These are phyloP conservation scores for Mycena filopes DNA, from an alignment of 768 basidiomycete genomes.

Conservation along the genomic window DNA sequence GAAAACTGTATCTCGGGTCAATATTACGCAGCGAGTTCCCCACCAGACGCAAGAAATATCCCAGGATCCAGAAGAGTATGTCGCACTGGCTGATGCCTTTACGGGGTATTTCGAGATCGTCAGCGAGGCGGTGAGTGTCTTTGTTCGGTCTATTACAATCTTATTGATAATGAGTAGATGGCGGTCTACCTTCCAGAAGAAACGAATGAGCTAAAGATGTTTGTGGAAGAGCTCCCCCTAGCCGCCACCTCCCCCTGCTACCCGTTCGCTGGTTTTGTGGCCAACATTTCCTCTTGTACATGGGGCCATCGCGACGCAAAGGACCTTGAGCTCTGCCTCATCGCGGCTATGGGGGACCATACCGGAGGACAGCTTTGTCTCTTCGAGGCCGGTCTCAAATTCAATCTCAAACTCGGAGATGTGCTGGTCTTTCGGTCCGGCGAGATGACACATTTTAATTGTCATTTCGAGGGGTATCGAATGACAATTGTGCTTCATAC, in stretches of 20 bases:
- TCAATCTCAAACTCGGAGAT: slow-evolving; percentile 32
- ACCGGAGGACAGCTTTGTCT: slow-evolving; percentile 34
- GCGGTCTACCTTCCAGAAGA: neutral
- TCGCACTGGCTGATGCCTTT: neutral
- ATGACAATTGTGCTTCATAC: slow-evolving; percentile 37
- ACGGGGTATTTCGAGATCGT: neutral
- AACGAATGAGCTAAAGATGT: slow-evolving; percentile 4
- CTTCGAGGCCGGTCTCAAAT: slow-evolving; percentile 32
- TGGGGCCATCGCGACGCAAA: slow-evolving; percentile 1
- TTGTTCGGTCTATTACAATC: neutral
- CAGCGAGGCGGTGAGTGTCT: neutral
- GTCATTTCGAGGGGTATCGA: slow-evolving; percentile 28
- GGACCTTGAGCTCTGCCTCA: slow-evolving; percentile 30
- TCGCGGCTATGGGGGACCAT: slow-evolving; percentile 30
- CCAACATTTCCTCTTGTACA: neutral
- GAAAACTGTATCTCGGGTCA: neutral
- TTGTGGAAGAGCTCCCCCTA: neutral
- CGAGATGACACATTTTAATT: slow-evolving; percentile 36
- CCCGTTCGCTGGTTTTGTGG: slow-evolving; percentile 4
- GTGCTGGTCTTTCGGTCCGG: slow-evolving; percentile 28
- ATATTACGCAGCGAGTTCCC: neutral
- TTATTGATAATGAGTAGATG: neutral
- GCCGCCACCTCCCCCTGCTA: slow-evolving; percentile 8
- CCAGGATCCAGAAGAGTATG: neutral
- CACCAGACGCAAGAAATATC: neutral